Base-by-base conservation (phyloP, 805 yeast genomes). In the Yarrowia bubula region DNA sequence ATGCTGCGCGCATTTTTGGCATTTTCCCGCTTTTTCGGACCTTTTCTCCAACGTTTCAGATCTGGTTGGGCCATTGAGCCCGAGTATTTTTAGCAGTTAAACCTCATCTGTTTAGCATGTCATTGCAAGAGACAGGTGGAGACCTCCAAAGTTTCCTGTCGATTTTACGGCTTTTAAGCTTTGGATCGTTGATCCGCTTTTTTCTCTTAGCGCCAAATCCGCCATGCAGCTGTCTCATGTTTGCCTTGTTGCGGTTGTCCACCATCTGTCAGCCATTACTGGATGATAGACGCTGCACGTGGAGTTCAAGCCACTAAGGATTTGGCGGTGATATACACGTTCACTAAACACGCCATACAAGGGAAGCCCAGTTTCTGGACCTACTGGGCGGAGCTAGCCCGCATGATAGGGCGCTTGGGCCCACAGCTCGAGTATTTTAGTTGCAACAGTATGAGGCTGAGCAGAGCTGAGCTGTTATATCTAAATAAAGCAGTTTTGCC, bases 121-220 rank as follows among this genome's bases (percentile, higher is more conserved):
- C 51, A 31, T 9, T 13, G 15, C 37, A 22, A 22, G 37, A 47
- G 51, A 33, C 53, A 47, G n/a, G 53, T 47, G 53, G 53, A 47
- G 53, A 38, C 53, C 53, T 33, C 28, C 28, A n/a, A 32, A 47
- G 53, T 17, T 47, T 47, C 32, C 53, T 13, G 53, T 17, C 53
- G 35, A 9, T 32, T n/a, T 32, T 15, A 46, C 35, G 37, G 51
- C 28, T 4, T 10, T 32, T 47, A 15, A 31, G 15, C 17, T 47
- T 47, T 15, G 38, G n/a, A 18, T 11, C 33, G 53, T 32, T 10
- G 28, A 31, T 46, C 37, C 9, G 51, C n/a, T 14, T 31, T 17
- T 22, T 14, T 8, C n/a, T 14, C 10, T n/a, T 46, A 46, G 50
- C 50, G 50, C 35, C 5, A 13, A 14, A 28, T 6, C 10, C 18